phyloP scores from a whole-genome alignment of 140 eudicot species.

The Bidens hawaiensis region DNA sequence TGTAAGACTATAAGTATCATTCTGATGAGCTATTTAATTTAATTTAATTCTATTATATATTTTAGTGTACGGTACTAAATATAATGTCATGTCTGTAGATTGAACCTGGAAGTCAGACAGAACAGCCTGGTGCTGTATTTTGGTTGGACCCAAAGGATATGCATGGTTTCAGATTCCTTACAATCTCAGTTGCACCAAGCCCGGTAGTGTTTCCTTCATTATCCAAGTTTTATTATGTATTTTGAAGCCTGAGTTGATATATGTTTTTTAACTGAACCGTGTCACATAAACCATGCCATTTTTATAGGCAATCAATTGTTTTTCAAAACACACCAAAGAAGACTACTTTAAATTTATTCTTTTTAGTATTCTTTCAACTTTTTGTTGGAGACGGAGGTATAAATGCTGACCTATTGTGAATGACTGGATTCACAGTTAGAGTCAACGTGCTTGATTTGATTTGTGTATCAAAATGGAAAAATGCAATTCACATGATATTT shows the following conservation, averaged over 20 bases:
- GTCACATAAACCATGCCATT: not conserved
- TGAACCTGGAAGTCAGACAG: constrained; percentile 99
- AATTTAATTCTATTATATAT: constrained; percentile 2
- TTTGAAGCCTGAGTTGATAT: constrained; percentile 10
- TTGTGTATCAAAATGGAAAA: constrained; percentile 3
- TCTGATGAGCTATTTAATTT: constrained; percentile 9
- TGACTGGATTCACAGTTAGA: not conserved
- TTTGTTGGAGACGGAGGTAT: not conserved
- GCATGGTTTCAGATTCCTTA: constrained; percentile 85
- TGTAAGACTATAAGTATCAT: constrained; percentile 14
- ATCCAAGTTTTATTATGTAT: constrained; percentile 13
- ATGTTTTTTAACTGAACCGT: constrained; percentile 7
- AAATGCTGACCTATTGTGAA: not conserved
- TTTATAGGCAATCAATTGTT: not conserved
- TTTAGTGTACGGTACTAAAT: not conserved
- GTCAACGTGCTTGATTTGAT: constrained; percentile 1
- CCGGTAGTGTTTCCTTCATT: constrained; percentile 51
- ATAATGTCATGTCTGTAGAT: constrained; percentile 44
- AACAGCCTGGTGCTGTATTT: constrained; percentile 87
- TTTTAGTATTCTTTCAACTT: not conserved
- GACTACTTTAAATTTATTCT: not conserved
- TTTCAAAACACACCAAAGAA: constrained; percentile 14
- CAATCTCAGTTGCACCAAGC: constrained; percentile 96
- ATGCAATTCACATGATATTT: not conserved
- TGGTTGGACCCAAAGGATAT: constrained; percentile 72